Evolutionary conservation across 2,329 filamentous ascomycete genomes (phyloP).

Genomic region (Aureobasidium sp.): DNA sequence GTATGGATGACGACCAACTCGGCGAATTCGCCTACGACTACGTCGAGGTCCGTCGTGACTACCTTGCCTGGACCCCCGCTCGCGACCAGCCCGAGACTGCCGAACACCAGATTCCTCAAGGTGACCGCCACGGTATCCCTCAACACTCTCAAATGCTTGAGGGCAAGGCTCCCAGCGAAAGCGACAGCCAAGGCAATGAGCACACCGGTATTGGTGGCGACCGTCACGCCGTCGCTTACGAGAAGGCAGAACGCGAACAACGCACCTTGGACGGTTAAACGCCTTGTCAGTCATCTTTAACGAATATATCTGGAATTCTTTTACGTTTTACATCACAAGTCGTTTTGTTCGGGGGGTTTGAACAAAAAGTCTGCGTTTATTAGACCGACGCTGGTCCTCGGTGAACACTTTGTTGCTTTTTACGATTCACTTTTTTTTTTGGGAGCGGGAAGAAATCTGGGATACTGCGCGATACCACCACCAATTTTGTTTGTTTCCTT

Average conservation of each 20-base stretch:
- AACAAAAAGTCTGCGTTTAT: background rate
- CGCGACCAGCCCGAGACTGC: constrained; percentile 56
- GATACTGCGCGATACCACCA: constrained; percentile 14
- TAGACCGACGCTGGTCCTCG: constrained; percentile 15
- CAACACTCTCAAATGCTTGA: constrained; percentile 62
- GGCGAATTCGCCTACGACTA: constrained; percentile 89
- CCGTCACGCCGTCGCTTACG: constrained; percentile 45
- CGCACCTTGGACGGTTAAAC: constrained; percentile 2
- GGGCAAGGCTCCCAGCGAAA: constrained; percentile 45
- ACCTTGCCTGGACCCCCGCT: constrained; percentile 78
- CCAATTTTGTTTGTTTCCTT: background rate
- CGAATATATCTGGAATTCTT: background rate
- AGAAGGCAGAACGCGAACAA: constrained; percentile 33
- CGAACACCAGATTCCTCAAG: constrained; percentile 57
- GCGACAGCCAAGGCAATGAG: constrained; percentile 34
- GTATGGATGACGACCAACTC: constrained; percentile 86
- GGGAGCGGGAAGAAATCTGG: constrained; percentile 8
- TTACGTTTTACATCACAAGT: background rate
- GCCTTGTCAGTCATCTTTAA: background rate
- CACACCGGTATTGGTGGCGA: constrained; percentile 47
- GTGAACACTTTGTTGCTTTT: background rate
- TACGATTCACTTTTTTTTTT: background rate
- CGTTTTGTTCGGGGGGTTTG: background rate
- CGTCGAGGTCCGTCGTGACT: constrained; percentile 81
- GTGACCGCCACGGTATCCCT: constrained; percentile 61